These are phyloP conservation scores for Arthonia radiata DNA, from an alignment of 495 filamentous ascomycete genomes.

Conservation along the genomic window DNA sequence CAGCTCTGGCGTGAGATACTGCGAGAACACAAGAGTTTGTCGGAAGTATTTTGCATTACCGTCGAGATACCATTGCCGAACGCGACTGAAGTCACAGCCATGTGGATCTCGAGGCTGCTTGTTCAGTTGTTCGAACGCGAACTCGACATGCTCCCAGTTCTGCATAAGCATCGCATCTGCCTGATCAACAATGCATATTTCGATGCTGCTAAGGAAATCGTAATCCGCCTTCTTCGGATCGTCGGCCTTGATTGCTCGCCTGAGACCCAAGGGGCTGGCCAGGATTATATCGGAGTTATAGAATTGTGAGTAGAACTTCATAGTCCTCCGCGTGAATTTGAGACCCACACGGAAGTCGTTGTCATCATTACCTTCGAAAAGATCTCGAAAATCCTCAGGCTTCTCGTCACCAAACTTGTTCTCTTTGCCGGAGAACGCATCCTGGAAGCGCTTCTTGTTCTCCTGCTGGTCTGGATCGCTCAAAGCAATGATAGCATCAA, in stretches of 20 bases:
- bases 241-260: conserved; percentile 64
- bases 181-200: conserved; percentile 73
- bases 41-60: conserved; percentile 53
- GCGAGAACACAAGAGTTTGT: conserved; percentile 56
- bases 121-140: conserved; percentile 79
- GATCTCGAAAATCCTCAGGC: conserved; percentile 65
- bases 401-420: conserved; percentile 43
- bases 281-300: conserved; percentile 91
- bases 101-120: conserved; percentile 71
- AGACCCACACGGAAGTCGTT: conserved; percentile 85
- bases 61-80: conserved; percentile 80
- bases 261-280: conserved; percentile 65
- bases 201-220: conserved; percentile 83
- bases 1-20: conserved; percentile 74
- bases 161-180: conserved; percentile 90
- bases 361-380: conserved; percentile 86
- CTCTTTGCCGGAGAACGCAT: conserved; percentile 41
- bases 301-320: conserved; percentile 88
- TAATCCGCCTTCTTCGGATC: conserved; percentile 53
- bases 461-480: conserved; percentile 75
- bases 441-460: conserved; percentile 77
- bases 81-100: conserved; percentile 80
- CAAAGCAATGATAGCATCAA: conserved; percentile 47
- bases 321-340: conserved; percentile 83
- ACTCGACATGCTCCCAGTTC: conserved; percentile 90